A percentile compares a stretch with the other conserved stretches of the same genome.
Evolutionary conservation across 306 rosid species (phyloP).

Genomic region (barrel medic (Medicago truncatula)): MtrunA17r5.0-ANR NC_053049.1:39270501-39271000

Average conservation of each 20-base stretch:
- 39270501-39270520: conserved; percentile 56
- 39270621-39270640: conserved; percentile 93
- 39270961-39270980: conserved; percentile 50
- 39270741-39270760: conserved; percentile 42
- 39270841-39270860: conserved; percentile 16
- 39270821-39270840: conserved; percentile 26
- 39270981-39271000: conserved; percentile 45
- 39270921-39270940: conserved; percentile 43
- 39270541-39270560: conserved; percentile 49
- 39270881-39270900: conserved; percentile 25
- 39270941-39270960: conserved; percentile 50
- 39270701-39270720: conserved; percentile 35
- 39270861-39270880: conserved; percentile 39
- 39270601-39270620: conserved; percentile 69
- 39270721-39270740: conserved; percentile 38
- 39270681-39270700: conserved; percentile 44
- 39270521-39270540: conserved; percentile 49
- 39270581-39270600: conserved; percentile 73
- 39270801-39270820: conserved; percentile 35
- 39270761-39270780: conserved; percentile 47
- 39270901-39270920: conserved; percentile 37
- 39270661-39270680: conserved; percentile 38
- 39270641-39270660: conserved; percentile 47
- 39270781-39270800: conserved; percentile 47
- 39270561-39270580: conserved; percentile 77